Evolutionary conservation across 495 filamentous ascomycete species (phyloP).

Genomic region (Hypoxylon fuscum): DNA sequence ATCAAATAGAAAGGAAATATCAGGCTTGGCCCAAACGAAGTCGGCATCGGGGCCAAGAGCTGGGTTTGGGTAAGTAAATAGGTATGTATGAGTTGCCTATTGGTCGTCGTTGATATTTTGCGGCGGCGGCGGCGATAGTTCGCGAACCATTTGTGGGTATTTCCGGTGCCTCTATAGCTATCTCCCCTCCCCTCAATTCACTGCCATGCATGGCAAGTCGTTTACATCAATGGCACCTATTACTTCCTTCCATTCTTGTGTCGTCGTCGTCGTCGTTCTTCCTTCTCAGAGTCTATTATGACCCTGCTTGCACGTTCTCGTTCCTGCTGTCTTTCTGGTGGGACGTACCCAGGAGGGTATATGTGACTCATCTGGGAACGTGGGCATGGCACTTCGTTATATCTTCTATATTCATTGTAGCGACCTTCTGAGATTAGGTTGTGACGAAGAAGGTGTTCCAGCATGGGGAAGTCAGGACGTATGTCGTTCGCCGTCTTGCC

Average conservation of each 20-base stretch:
- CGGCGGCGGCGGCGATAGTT: constrained; percentile 18
- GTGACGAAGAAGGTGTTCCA: constrained; percentile 42
- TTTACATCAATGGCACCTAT: background rate
- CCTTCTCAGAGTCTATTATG: constrained; percentile 26
- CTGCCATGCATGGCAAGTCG: background rate
- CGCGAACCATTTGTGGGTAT: constrained; percentile 32
- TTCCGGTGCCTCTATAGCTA: constrained; percentile 15
- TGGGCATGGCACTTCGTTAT: constrained; percentile 31
- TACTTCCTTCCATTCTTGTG: constrained; percentile 4
- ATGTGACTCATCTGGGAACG: constrained; percentile 11
- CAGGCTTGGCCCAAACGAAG: background rate
- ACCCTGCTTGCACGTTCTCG: background rate
- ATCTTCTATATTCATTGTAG: constrained; percentile 24
- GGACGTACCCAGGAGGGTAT: background rate
- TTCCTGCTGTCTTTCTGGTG: constrained; percentile 18
- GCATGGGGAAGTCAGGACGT: constrained; percentile 54
- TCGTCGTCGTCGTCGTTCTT: constrained; percentile 23
- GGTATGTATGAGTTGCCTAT: constrained; percentile 4
- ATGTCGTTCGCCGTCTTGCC: constrained; percentile 28
- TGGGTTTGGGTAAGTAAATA: background rate
- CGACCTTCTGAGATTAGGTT: constrained; percentile 24
- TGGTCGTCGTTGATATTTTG: constrained; percentile 11
- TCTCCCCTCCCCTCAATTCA: constrained; percentile 13
- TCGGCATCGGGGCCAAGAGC: constrained; percentile 16
- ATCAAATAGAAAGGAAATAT: constrained; percentile 10